Evolutionary conservation across 208 protist genomes (phyloP).

Genomic region (Leishmania martiniquensis): DNA sequence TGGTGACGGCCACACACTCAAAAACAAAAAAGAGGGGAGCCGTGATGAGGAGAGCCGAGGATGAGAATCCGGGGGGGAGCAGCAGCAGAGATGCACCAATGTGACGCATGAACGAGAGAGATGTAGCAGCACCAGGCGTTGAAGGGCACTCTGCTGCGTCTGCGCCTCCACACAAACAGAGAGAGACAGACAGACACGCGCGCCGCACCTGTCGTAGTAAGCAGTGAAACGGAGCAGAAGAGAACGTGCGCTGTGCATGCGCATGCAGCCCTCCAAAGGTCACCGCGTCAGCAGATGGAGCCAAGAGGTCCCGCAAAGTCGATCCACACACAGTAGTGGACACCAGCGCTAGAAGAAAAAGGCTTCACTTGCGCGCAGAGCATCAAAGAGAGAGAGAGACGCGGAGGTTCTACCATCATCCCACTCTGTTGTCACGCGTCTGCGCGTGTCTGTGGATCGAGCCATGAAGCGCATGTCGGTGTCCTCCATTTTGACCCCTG

Average conservation of each 20-base stretch:
- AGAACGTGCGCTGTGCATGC: background rate
- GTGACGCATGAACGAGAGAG: background rate
- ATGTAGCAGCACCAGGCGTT: background rate
- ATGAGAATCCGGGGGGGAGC: background rate
- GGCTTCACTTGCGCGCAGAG: background rate
- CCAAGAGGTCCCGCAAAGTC: background rate
- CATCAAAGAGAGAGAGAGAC: background rate
- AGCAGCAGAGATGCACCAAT: constrained; percentile 6
- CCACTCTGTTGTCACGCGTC: background rate
- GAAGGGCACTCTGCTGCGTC: background rate
- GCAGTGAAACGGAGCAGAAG: background rate
- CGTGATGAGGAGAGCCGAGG: background rate
- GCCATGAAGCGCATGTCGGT: too few species aligned
- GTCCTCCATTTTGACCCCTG: too few species aligned
- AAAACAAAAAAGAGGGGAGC: background rate
- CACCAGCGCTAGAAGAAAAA: background rate
- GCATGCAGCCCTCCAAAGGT: background rate
- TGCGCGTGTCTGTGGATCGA: background rate
- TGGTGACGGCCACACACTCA: background rate
- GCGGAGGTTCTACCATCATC: background rate
- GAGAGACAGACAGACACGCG: background rate
- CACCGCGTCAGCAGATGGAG: background rate
- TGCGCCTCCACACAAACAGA: background rate
- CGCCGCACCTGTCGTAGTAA: background rate
- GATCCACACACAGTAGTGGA: background rate